Evolutionary conservation across 73 alveolate genomes (phyloP), one percentile per base, ranked within the genome.

Genomic region (Paraurostyla sp.): DNA sequence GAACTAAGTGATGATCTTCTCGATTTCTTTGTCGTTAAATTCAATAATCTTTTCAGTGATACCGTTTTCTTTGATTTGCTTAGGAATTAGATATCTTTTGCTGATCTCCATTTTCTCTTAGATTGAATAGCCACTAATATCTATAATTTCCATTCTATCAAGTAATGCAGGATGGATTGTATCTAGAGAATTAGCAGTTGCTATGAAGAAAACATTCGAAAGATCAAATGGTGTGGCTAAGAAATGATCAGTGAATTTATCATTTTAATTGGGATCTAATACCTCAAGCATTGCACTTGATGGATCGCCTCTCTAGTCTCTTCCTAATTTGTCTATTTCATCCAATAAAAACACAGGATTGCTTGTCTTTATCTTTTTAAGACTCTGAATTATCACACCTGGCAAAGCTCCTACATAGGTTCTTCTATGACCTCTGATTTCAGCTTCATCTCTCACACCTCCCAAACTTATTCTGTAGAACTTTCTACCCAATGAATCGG

Each of bases 321-420:
- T 91, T 20, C 96, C 92, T 13, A 97, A 65, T 81, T 97, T 97
- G 83, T 97, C 99, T 48, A 97, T 97, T 76, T 97, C 99, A 88
- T 97, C 99, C 59, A 97, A 85, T 71, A 97, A 62, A 73, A 97
- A 97, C 38, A 97, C 99, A 0, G 99, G 99, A 73, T 97, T 97
- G 48, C 91, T 94, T 69, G 95, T 92, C 89, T 95, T 69, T 80
- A 91, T 78, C 57, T 93, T 93, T 54, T 86, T 94, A 59, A 96
- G 73, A 45, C 98, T 97, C 57, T 97, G 90, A 42, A 97, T 96
- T 20, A 97, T 85, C 45, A 93, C 96, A 0, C 99, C 99, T 29
- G 99, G 99, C 93, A 95, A 62, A 29, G 98, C 87, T 36, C 99
- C 99, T 68, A 97, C 97, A 81, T 97, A 97, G 59, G 99, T 97